These are phyloP conservation scores for Ambrosiella cleistominuta DNA, from an alignment of 2,329 filamentous ascomycete genomes.

Conservation along the genomic window DNA sequence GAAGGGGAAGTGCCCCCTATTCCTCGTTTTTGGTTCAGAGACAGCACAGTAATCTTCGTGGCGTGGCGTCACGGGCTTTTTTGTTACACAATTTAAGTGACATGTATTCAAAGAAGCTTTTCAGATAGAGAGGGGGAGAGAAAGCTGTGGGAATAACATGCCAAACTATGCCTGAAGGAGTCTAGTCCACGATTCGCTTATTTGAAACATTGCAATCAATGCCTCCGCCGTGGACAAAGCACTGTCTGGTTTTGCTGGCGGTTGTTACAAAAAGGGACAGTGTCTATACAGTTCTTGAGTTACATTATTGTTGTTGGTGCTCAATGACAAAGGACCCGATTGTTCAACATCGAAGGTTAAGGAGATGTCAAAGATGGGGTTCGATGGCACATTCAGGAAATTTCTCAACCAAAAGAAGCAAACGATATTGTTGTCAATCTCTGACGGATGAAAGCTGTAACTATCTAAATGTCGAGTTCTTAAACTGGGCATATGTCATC, in stretches of 20 bases:
- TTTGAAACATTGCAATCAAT: constrained; percentile 11
- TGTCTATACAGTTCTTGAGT: background rate
- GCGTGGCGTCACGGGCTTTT: background rate
- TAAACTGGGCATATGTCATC: no score
- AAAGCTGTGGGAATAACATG: background rate
- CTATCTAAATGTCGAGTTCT: background rate
- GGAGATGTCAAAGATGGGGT: background rate
- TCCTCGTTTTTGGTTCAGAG: background rate
- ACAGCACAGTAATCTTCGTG: background rate
- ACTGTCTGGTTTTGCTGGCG: background rate
- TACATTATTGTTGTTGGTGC: background rate
- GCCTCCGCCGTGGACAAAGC: background rate
- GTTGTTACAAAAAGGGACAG: background rate
- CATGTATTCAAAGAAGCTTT: background rate
- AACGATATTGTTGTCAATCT: background rate
- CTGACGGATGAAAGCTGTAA: background rate
- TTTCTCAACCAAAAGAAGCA: background rate
- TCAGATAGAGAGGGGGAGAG: background rate
- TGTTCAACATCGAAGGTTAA: background rate
- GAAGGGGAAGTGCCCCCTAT: background rate
- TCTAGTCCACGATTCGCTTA: constrained; percentile 9
- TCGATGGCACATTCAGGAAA: background rate
- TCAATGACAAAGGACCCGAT: background rate
- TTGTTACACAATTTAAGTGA: background rate
- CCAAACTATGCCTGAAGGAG: constrained; percentile 4